These are phyloP conservation scores for Hemileccinum rubropunctum DNA, from an alignment of 768 basidiomycete genomes.

Conservation along the genomic window DNA sequence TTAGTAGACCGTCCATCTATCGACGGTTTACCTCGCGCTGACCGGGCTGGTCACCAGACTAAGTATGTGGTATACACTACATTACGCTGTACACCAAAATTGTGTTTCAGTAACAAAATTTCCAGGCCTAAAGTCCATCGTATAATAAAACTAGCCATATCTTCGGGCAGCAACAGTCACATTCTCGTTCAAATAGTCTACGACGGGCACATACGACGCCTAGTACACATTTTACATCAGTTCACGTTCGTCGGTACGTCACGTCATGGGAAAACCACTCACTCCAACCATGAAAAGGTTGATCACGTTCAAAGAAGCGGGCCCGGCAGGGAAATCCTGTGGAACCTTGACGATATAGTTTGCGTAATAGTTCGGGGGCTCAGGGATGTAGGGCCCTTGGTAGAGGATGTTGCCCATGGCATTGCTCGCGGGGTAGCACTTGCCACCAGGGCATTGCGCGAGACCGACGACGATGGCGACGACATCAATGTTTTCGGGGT, in stretches of 20 bases:
- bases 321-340: slow-evolving; percentile 19
- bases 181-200: slow-evolving; percentile 24
- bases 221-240: background rate
- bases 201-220: slow-evolving; percentile 8
- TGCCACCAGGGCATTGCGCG: slow-evolving; percentile 17
- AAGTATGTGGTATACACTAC: too few species aligned
- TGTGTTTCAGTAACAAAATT: too few species aligned
- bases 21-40: too few species aligned
- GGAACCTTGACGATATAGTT: slow-evolving; percentile 36
- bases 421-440: slow-evolving; percentile 23
- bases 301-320: slow-evolving; percentile 36
- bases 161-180: slow-evolving; percentile 12
- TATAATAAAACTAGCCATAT: too few species aligned
- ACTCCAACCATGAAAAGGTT: slow-evolving; percentile 42
- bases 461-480: slow-evolving; percentile 35
- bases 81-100: too few species aligned
- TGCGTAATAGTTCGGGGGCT: slow-evolving; percentile 18
- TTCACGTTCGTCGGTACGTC: background rate
- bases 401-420: slow-evolving; percentile 33
- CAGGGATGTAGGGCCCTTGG: slow-evolving; percentile 33
- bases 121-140: too few species aligned
- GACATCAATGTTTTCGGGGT: slow-evolving; percentile 22
- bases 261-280: slow-evolving; percentile 18
- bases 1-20: too few species aligned
- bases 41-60: too few species aligned